Evolutionary conservation across 139 green algal genomes (phyloP).

Genomic region (Nannochloris sp.): DNA sequence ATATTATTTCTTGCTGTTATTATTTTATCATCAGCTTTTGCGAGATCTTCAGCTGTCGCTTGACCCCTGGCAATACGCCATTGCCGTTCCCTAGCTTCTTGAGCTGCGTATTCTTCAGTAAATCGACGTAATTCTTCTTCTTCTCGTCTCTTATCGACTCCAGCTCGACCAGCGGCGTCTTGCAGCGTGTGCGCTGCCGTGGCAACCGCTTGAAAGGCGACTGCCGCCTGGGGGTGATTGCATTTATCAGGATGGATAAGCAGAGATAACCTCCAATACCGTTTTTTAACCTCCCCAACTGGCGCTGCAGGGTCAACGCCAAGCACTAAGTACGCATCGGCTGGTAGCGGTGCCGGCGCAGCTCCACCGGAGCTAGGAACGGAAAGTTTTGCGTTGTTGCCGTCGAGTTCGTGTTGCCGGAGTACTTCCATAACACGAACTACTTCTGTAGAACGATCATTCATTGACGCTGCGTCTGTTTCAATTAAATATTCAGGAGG

Average conservation of each 20-base stretch:
- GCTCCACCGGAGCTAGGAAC: not conserved
- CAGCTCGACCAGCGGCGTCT: constrained; percentile 28
- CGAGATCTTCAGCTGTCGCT: constrained; percentile 39
- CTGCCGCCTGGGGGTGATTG: constrained; percentile 60
- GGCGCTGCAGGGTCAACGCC: constrained; percentile 31
- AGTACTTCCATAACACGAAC: constrained; percentile 43
- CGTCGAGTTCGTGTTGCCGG: constrained; percentile 1
- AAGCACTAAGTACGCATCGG: constrained; percentile 61
- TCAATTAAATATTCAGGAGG: constrained; percentile 61
- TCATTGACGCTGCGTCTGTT: constrained; percentile 34
- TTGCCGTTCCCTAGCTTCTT: constrained; percentile 46
- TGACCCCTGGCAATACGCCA: constrained; percentile 58
- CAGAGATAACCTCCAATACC: constrained; percentile 72
- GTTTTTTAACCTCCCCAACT: constrained; percentile 54
- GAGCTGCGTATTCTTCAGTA: constrained; percentile 33
- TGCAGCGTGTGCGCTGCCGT: constrained; percentile 54
- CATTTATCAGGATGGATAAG: constrained; percentile 92
- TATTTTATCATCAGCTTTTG: constrained; percentile 22
- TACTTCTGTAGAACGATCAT: constrained; percentile 42
- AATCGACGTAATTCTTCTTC: constrained; percentile 30
- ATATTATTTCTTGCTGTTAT: not conserved
- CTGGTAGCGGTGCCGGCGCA: not conserved
- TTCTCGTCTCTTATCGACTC: constrained; percentile 43
- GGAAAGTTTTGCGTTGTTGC: not conserved
- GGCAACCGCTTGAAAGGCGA: constrained; percentile 70